These are phyloP conservation scores for Acanthamoeba royreba DNA, from an alignment of 208 protist species.

Conservation along the genomic window DNA sequence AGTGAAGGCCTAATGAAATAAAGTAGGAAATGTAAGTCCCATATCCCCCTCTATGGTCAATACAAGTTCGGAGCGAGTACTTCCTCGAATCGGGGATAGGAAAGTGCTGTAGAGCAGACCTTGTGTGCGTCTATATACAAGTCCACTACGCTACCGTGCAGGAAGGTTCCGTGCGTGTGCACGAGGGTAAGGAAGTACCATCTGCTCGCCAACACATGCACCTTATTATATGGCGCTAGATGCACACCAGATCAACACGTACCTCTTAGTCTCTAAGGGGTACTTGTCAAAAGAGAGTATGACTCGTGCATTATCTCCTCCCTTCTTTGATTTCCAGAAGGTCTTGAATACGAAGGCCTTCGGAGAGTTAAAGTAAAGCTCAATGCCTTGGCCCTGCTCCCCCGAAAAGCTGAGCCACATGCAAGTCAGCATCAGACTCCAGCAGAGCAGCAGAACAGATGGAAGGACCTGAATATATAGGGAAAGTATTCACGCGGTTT, in stretches of 20 bases:
- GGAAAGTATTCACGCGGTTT: conserved; percentile 43
- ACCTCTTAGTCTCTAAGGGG: conserved; percentile 5
- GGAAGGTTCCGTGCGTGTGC: neutral
- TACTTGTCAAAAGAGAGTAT: neutral
- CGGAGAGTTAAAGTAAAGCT: neutral
- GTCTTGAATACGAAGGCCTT: conserved; percentile 32
- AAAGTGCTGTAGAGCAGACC: neutral
- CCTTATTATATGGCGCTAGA: no score
- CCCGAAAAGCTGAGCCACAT: neutral
- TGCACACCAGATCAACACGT: neutral
- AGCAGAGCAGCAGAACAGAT: no score
- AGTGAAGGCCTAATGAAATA: neutral
- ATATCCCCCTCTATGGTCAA: neutral
- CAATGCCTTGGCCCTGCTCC: conserved; percentile 11
- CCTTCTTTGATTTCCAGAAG: conserved; percentile 35
- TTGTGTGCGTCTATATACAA: conserved; percentile 31
- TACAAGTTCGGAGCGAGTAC: neutral
- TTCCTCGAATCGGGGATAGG: conserved; percentile 24
- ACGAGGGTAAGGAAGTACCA: conserved; percentile 25
- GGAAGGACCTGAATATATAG: conserved; percentile 23
- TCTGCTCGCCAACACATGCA: neutral
- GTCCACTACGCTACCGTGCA: neutral
- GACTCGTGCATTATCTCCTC: neutral
- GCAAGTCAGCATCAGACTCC: neutral
- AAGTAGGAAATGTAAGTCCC: neutral